phyloP scores from a whole-genome alignment of 225 moss, liverwort and hornwort species.

The Anthoceros angustus region DNA sequence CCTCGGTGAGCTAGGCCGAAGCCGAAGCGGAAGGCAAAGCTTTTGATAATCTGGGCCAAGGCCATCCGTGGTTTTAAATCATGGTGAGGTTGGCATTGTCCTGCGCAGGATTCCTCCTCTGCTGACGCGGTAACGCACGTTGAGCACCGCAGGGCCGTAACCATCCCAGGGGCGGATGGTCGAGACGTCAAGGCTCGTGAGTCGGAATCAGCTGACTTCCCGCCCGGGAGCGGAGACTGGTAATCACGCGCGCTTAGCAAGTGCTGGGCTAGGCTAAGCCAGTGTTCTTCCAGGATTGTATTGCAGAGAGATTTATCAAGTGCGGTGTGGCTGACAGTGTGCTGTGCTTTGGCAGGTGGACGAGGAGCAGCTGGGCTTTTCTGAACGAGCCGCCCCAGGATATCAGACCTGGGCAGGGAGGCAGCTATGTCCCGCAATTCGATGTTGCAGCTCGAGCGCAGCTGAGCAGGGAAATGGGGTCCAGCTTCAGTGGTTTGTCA shows the following conservation, averaged over 20 bases:
- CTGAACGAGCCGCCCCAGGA: neutral
- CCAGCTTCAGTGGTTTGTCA: neutral
- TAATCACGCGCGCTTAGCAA: neutral
- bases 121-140: neutral
- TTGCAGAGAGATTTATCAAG: neutral
- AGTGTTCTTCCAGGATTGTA: neutral
- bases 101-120: no score
- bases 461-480: neutral
- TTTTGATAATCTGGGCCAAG: no score
- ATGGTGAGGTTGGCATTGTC: no score
- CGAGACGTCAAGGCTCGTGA: no score
- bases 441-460: neutral
- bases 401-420: neutral
- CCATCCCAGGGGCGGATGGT: neutral
- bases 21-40: no score
- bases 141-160: neutral
- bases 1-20: no score
- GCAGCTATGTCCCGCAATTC: neutral
- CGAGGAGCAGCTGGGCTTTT: constrained; percentile 3
- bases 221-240: neutral
- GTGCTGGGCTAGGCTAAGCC: no score
- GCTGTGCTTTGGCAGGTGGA: neutral
- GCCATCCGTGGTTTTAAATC: no score
- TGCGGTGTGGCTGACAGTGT: neutral
- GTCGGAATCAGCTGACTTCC: no score